Base-by-base conservation (phyloP, 2,329 filamentous ascomycete genomes). In the Achaetomium macrosporum region DNA sequence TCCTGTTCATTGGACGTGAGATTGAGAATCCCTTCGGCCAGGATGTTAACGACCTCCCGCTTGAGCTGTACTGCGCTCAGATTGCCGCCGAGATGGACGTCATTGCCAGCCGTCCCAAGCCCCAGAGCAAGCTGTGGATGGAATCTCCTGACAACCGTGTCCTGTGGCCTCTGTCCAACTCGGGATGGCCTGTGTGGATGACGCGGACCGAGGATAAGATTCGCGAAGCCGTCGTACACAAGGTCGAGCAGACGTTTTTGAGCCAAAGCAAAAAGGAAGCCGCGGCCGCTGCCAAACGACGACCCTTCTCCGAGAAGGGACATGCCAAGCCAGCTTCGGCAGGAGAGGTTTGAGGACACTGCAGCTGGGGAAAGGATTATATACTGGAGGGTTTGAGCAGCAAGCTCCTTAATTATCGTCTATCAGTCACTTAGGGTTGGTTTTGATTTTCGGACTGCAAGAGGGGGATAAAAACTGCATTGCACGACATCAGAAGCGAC, bases 1-100 rank as follows among this genome's bases (percentile, higher is more conserved):
- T 87, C 35, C 77, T 82, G 13, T 77, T 81, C 37, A 87, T 87
- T 58, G 84, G 83, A 29, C 76, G 76, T 50, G 83, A 87, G 66
- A 83, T 87, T 57, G 84, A 87, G 63, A 84, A 87, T 61, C 84
- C 84, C 2, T 87, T 87, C 63, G 84, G 84, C 40, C 72, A 78
- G 52, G 83, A 87, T 57, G 83, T 85, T 57, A 87, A 87, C 61
- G 84, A 87, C 65, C 71, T 85, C 19, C 80, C 81, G 5, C 73
- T 85, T 8, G 84, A 87, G 64, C 70, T 72, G 3, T 88, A 81
- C 72, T 87, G 84, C 67, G 74, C 79, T 31, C 81, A 85, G 61
- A 71, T 87, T 17, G 79, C 81, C 19, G 68, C 74, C 42, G 84
- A 88, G 60, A 74, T 88, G 47, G 82, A 87, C 59, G 75, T 83